Evolutionary conservation across 1,284 basidiomycete genomes (phyloP), one percentile per base, ranked within the genome.

Genomic region (Mycena citricolor): DNA sequence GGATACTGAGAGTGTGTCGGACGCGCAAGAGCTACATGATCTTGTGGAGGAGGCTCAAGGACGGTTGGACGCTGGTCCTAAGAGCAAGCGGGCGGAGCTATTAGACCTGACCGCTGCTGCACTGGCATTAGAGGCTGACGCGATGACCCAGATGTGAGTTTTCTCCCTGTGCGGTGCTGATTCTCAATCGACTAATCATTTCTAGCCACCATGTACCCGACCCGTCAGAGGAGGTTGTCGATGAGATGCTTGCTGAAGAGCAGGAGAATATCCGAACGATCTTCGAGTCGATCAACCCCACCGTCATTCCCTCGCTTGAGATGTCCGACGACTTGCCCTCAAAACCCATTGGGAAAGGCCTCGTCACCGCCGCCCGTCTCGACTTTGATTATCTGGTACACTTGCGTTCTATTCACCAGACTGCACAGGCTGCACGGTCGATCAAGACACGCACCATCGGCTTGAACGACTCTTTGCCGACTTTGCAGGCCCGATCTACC

Each of bases 331-430:
- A n/a, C n/a, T n/a, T n/a, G n/a, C 10, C 22, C 1, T 36, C 42
- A 11, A 43, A 43, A n/a, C 42, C 33, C 20, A 20, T 43, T 7
- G 42, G 42, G 30, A 33, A n/a, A 17, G 34, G 32, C 4, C 23
- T 23, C 3, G 14, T 23, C 11, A 31, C 34, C 2, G 8, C 21
- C 8, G 14, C 24, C 4, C 12, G 22, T 2, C n/a, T 43, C 14
- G 13, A 43, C 21, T 43, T 43, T 24, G 42, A 43, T 20, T 23
- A 31, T 23, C 17, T 43, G 13, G 42, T 43, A 12, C 34, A 43
- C 8, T 13, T 43, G 21, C 26, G 42, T 3, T 35, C 28, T 29
- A 26, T 28, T 4, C 42, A 43, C 19, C 34, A 43, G 21, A 43
- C 42, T 16, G 26, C 32, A 24, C 42, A 43, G 22, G 42, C 42